These are phyloP conservation scores for Stylosanthes scabra DNA, from an alignment of 331 rosid species.

Conservation along the genomic window DNA sequence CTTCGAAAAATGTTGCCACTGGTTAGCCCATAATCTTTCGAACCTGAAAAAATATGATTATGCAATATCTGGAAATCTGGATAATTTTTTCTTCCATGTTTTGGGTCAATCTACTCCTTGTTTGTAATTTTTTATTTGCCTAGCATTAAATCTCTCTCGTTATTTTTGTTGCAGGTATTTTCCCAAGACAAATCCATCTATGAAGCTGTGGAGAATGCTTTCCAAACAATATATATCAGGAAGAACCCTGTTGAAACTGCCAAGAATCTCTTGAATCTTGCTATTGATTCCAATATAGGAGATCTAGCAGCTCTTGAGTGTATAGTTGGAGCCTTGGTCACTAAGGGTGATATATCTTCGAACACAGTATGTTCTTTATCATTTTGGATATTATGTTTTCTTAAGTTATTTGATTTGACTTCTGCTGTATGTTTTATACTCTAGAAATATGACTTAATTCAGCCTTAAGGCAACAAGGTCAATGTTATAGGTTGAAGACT, in stretches of 20 bases:
- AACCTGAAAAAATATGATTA: conserved; percentile 18
- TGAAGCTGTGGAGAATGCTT: conserved; percentile 97
- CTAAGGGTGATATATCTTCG: conserved; percentile 89
- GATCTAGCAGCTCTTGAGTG: conserved; percentile 96
- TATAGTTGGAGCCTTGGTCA: conserved; percentile 78
- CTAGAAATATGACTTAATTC: conserved; percentile 16
- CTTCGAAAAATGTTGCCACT: conserved; percentile 97
- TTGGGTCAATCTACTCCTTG: neutral
- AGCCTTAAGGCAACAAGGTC: conserved; percentile 7
- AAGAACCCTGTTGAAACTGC: conserved; percentile 86
- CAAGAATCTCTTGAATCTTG: conserved; percentile 77
- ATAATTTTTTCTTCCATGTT: conserved; percentile 29
- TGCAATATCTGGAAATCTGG: conserved; percentile 20
- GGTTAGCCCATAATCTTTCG: conserved; percentile 54
- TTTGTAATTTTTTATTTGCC: conserved; percentile 4
- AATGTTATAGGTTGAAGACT: conserved; percentile 8
- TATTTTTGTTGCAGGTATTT: conserved; percentile 68
- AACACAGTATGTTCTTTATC: conserved; percentile 68
- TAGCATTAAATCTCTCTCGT: conserved; percentile 37
- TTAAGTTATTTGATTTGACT: conserved; percentile 29
- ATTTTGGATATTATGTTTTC: conserved; percentile 21
- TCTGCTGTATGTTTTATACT: conserved; percentile 11
- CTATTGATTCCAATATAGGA: conserved; percentile 86
- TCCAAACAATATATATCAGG: conserved; percentile 77
- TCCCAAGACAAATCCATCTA: conserved; percentile 96